Evolutionary conservation across 805 yeast genomes (phyloP).

Genomic region (Spencermartinsiella europaea): DNA sequence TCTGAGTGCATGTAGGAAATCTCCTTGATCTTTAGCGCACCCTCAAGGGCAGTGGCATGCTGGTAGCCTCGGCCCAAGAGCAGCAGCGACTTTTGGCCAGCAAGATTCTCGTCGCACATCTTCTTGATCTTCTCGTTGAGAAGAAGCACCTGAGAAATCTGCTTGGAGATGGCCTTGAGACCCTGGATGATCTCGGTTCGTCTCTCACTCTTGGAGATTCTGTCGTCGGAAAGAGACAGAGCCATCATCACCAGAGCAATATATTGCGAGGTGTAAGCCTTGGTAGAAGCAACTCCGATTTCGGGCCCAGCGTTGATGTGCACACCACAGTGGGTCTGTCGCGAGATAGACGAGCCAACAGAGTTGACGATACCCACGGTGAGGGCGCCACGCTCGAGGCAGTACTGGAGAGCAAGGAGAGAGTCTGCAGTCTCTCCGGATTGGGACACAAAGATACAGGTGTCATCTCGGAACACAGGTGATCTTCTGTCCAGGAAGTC

Average conservation of each 20-base stretch:
- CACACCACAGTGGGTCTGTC: conserved; percentile 98
- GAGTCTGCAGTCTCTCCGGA: conserved; percentile 99
- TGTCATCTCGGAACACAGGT: conserved; percentile 98
- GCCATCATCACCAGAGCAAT: conserved; percentile 98
- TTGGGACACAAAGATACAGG: conserved; percentile 95
- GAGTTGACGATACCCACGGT: conserved; percentile 97
- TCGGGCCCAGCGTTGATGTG: conserved; percentile 99
- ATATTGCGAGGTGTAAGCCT: conserved; percentile 97
- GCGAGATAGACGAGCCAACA: conserved; percentile 94
- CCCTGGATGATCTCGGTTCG: conserved; percentile 85
- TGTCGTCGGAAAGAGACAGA: conserved; percentile 86
- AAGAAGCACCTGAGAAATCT: conserved; percentile 69
- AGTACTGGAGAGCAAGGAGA: conserved; percentile 89
- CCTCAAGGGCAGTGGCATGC: conserved; percentile 95
- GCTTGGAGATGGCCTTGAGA: conserved; percentile 74
- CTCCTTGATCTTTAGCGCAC: conserved; percentile 96
- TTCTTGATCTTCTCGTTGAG: conserved; percentile 70
- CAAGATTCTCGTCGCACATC: conserved; percentile 67
- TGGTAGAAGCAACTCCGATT: conserved; percentile 98
- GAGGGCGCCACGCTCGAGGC: conserved; percentile 94
- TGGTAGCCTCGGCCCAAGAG: conserved; percentile 97
- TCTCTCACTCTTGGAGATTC: conserved; percentile 68
- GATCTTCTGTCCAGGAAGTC: conserved; percentile 91
- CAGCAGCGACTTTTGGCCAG: conserved; percentile 78
- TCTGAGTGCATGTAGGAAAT: conserved; percentile 98